Conservation (phyloP, 306 rosid genomes). For the Abrus pulchellus region DNA sequence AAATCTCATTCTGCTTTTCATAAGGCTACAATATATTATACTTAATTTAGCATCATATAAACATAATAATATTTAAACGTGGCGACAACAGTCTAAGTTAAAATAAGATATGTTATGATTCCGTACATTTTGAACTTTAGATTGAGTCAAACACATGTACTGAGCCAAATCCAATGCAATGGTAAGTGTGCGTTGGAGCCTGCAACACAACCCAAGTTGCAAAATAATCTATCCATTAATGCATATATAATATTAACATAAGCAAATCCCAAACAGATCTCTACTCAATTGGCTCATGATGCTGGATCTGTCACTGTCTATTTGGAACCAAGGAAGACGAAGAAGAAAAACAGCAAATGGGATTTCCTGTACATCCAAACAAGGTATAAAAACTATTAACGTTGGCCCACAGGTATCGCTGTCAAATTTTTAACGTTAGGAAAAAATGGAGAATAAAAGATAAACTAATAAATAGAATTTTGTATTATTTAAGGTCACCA, state of each 20-base stretch:
- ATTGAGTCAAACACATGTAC: constrained; percentile 25
- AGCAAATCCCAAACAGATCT: constrained; percentile 29
- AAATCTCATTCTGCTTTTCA: background rate
- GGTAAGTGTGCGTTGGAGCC: background rate
- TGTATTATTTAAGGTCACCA: no score
- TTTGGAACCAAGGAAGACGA: background rate
- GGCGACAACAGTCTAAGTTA: background rate
- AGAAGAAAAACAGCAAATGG: background rate
- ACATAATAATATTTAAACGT: background rate
- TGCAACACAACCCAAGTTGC: background rate
- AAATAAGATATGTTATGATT: background rate
- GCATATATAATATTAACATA: background rate
- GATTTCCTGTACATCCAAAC: background rate
- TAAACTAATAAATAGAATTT: no score
- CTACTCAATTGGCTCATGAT: constrained; percentile 32
- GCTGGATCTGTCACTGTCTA: constrained; percentile 25
- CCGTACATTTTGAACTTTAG: constrained; percentile 28
- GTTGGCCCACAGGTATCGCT: background rate
- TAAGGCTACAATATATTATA: no score
- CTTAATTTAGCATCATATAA: background rate
- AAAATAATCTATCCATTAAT: background rate
- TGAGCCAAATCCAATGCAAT: constrained; percentile 8
- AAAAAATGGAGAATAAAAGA: no score
- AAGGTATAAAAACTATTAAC: background rate
- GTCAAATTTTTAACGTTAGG: no score